Evolutionary conservation across 1,284 basidiomycete species (phyloP), one percentile per base, ranked within the genome.

Genomic region (Pseudozyma sp.): DNA sequence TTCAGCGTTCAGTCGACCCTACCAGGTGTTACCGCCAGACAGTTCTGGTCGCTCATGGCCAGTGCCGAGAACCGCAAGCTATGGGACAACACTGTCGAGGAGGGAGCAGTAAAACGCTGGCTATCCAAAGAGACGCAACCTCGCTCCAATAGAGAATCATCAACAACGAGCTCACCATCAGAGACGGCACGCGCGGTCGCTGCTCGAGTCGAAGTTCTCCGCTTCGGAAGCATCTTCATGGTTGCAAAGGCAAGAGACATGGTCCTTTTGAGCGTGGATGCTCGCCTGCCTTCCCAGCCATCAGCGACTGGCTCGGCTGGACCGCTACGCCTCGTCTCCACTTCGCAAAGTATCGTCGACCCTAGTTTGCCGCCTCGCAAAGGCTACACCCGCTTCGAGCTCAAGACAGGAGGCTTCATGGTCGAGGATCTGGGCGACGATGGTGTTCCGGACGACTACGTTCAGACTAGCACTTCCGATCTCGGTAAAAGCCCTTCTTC

Each of bases 41-140:
- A 78, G 46, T 81, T 81, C 55, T 81, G 79, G 79, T 71, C 71
- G 13, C 62, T 81, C n/a, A 81, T 81, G 79, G 78, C 78, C 16
- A 73, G 72, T 44, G 69, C 67, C 3, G 73, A 64, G 42, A 81
- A 81, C 43, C 55, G 79, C 9, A 61, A 69, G 30, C 71, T 80
- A 7, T 81, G 79, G 79, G 79, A 81, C 46, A 64, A 33, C 39
- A 79, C 69, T 7, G 60, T 72, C 24, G 72, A 80, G 34, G 60
- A 70, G 34, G 74, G 59, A 2, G 50, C 53, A 1, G 72, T 78
- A 34, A 54, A 65, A 39, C 52, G 75, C 3, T 80, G 77, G 77
- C 47, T 75, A 0, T 56, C 60, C 9, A 54, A n/a, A 44, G 68
- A 71, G 45, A 24, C 56, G 10, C 31, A 24, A 6, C 13, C 42